phyloP scores from a whole-genome alignment of 805 yeast genomes.

The Vanderwaltozyma tropicalis region DNA sequence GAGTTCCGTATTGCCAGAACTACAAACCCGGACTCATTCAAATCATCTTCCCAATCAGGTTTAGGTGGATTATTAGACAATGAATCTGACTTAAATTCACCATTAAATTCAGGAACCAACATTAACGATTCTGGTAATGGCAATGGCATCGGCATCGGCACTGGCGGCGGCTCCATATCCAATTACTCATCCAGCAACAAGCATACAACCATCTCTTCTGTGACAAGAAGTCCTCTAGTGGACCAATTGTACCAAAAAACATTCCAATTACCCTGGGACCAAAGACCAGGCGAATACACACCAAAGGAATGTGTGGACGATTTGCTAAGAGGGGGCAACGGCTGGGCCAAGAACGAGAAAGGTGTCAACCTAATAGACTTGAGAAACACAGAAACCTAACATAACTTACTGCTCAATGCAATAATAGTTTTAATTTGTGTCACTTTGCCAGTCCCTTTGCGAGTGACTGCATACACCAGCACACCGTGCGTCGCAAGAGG shows the following conservation, averaged over 20 bases:
- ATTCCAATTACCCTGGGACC: slow-evolving; percentile 53
- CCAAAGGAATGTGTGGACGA: slow-evolving; percentile 69
- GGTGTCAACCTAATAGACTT: slow-evolving; percentile 27
- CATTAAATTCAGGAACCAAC: neutral
- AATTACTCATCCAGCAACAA: neutral
- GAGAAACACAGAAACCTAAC: neutral
- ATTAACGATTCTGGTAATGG: neutral
- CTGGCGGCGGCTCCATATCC: neutral
- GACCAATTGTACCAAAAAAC: slow-evolving; percentile 42
- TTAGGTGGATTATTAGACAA: neutral
- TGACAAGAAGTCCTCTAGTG: slow-evolving; percentile 39
- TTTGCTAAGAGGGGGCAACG: slow-evolving; percentile 62
- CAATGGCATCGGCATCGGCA: neutral
- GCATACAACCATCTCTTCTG: slow-evolving; percentile 19
- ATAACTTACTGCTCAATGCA: neutral
- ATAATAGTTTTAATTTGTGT: no score
- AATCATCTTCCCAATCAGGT: neutral
- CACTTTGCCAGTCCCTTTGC: neutral
- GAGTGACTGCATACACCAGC: no score
- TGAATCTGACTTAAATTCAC: neutral
- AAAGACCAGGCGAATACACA: slow-evolving; percentile 43
- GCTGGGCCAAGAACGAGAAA: slow-evolving; percentile 41
- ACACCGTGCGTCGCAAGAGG: no score
- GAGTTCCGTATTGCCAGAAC: slow-evolving; percentile 17
- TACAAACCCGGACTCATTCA: neutral